Conservation (phyloP, 75 land plant genomes). For the Larix kaempferi region DNA sequence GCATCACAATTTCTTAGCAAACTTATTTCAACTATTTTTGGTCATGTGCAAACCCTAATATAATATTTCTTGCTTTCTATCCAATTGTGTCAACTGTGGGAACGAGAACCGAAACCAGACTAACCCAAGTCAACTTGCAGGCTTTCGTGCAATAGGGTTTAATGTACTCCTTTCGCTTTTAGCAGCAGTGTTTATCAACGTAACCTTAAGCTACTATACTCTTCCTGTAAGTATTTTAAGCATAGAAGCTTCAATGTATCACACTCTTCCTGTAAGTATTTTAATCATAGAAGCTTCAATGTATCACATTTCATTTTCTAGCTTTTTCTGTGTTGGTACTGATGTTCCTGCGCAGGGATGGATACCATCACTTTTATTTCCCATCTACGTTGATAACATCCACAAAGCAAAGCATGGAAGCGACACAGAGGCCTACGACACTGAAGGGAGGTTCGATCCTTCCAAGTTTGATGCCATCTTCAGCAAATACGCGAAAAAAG, state of each 20-base stretch:
- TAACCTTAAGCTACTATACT: constrained; percentile 52
- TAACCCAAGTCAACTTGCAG: constrained; percentile 11
- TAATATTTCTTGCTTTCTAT: too few species aligned
- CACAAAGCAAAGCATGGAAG: constrained; percentile 40
- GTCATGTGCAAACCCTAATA: too few species aligned
- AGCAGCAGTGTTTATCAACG: constrained; percentile 49
- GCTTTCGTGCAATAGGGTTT: constrained; percentile 63
- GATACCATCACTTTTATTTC: constrained; percentile 26
- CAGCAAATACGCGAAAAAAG: constrained; percentile 23
- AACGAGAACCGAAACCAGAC: background rate
- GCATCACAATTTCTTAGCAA: too few species aligned
- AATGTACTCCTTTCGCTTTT: constrained; percentile 34
- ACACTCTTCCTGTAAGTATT: constrained; percentile 63
- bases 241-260: too few species aligned
- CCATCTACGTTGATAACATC: constrained; percentile 28
- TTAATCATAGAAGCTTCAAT: too few species aligned
- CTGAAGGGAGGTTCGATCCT: constrained; percentile 38
- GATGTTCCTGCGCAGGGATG: constrained; percentile 17
- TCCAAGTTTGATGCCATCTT: constrained; percentile 32
- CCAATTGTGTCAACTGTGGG: background rate
- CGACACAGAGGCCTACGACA: constrained; percentile 31
- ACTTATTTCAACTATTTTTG: too few species aligned
- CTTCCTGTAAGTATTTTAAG: constrained; percentile 62
- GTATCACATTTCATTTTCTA: too few species aligned
- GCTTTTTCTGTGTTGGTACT: too few species aligned